phyloP scores from a whole-genome alignment of 2,329 filamentous ascomycete species.

The Fusarium redolens region DNA sequence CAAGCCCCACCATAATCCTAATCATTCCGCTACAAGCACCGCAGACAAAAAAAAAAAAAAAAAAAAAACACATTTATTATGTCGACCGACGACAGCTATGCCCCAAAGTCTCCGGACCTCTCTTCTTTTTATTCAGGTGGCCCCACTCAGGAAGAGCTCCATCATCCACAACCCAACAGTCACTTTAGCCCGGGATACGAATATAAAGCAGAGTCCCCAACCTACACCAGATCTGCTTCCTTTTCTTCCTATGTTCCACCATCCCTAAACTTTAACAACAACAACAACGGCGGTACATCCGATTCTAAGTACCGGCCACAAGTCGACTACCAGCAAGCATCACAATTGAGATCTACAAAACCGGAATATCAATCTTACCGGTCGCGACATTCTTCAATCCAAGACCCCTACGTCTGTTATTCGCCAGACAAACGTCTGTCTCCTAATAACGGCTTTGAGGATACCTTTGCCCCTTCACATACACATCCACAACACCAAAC shows the following conservation, averaged over 20 bases:
- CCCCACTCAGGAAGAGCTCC: conserved; percentile 51
- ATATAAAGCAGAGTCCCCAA: conserved; percentile 50
- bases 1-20: conserved; percentile 39
- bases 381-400: conserved; percentile 27
- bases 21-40: conserved; percentile 25
- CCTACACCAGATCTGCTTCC: conserved; percentile 42
- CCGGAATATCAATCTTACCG: conserved; percentile 42
- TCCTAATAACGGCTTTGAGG: conserved; percentile 20
- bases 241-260: conserved; percentile 43
- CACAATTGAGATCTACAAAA: conserved; percentile 29
- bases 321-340: conserved; percentile 40
- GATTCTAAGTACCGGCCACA: conserved; percentile 42
- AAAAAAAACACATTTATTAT: conserved; percentile 44
- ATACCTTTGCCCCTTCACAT: conserved; percentile 8
- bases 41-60: conserved; percentile 43
- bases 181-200: conserved; percentile 46
- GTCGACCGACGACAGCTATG: conserved; percentile 66
- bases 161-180: conserved; percentile 47
- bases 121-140: conserved; percentile 63
- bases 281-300: conserved; percentile 27
- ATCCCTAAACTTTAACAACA: conserved; percentile 41
- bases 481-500: conserved; percentile 35
- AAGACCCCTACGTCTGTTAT: conserved; percentile 33
- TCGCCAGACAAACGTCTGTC: conserved; percentile 8
- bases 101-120: conserved; percentile 69